Evolutionary conservation across 805 yeast genomes (phyloP).

Genomic region (Kodamaea laetipori): DNA sequence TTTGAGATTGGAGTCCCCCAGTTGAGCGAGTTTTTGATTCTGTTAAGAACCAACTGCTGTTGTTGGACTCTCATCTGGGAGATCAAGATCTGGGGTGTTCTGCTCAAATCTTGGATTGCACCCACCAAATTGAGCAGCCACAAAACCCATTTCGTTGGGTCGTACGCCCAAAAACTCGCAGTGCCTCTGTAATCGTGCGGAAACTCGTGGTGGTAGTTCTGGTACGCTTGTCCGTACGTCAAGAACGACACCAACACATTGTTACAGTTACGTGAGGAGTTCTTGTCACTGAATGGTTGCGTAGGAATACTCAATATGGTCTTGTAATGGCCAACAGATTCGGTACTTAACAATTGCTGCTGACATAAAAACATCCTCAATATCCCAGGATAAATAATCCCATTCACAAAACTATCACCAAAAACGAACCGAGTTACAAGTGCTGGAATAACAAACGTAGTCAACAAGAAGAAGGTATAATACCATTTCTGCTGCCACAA

Average conservation of each 20-base stretch:
- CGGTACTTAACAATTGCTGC: conserved; percentile 75
- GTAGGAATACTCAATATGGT: conserved; percentile 62
- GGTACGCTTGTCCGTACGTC: conserved; percentile 89
- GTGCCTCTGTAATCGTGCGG: conserved; percentile 88
- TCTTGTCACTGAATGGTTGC: conserved; percentile 52
- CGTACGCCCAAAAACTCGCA: conserved; percentile 69
- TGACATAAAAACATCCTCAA: conserved; percentile 71
- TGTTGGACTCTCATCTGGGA: conserved; percentile 59
- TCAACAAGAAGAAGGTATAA: conserved; percentile 28
- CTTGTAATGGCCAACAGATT: conserved; percentile 75
- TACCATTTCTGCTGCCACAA: conserved; percentile 39
- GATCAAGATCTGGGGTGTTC: conserved; percentile 68
- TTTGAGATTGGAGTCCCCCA: conserved; percentile 95
- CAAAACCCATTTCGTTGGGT: conserved; percentile 83
- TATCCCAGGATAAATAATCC: conserved; percentile 71
- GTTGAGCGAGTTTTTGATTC: conserved; percentile 72
- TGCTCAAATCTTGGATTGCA: conserved; percentile 57
- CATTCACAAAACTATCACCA: conserved; percentile 34
- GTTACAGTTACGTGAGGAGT: conserved; percentile 69
- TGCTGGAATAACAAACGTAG: conserved; percentile 35
- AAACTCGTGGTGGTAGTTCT: conserved; percentile 94
- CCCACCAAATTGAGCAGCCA: conserved; percentile 54
- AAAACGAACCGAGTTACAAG: conserved; percentile 27
- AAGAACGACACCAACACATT: conserved; percentile 59
- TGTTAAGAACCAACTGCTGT: conserved; percentile 77